Base-by-base conservation (phyloP, 208 protist species). In the Trypanosoma melophagium region DNA sequence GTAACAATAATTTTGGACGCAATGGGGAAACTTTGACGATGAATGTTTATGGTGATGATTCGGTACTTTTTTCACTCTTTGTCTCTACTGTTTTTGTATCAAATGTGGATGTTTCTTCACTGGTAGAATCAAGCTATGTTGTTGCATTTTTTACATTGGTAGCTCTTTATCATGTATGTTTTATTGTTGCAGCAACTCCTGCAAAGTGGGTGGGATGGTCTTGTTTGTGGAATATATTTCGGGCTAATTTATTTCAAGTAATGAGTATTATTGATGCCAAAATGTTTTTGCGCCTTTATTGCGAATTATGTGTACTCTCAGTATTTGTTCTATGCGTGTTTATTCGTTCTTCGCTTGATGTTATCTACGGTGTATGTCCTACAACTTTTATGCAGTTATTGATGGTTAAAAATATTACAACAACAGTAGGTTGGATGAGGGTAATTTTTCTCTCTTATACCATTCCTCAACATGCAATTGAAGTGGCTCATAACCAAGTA, bases 1-100 rank as follows among this genome's bases (percentile, higher is more conserved):
- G 25, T 52, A 62, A 21, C 50, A 52, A 22, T 47, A 44, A 3
- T 60, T n/a, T 12, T 47, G 19, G 2, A 44, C 4, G 0, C 3
- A 54, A 35, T n/a, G 22, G 22, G 12, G 41, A 58, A 40, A n/a
- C 7, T 21, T 60, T 42, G 38, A 25, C 38, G 28, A 35, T 5
- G 5, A 5, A 35, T 42, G 22, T 59, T 16, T 65, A 72, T 28
- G 65, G 13, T 24, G 56, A 72, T 52, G 72, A 72, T 60, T 42
- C 63, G 40, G 16, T 71, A 19, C 9, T 63, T 21, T 67, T 69
- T 51, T 52, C 50, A 47, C 19, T 77, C 42, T 77, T 77, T 64
- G 42, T 53, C n/a, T 22, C 45, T 24, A 67, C 56, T 17, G 44
- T 59, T 40, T 12, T 71, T 72, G 16, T 71, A 13, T 71, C 63